Evolutionary conservation across 2,329 filamentous ascomycete species (phyloP), one percentile per base, ranked within the genome.

Genomic region (Ilyonectria destructans): DNA sequence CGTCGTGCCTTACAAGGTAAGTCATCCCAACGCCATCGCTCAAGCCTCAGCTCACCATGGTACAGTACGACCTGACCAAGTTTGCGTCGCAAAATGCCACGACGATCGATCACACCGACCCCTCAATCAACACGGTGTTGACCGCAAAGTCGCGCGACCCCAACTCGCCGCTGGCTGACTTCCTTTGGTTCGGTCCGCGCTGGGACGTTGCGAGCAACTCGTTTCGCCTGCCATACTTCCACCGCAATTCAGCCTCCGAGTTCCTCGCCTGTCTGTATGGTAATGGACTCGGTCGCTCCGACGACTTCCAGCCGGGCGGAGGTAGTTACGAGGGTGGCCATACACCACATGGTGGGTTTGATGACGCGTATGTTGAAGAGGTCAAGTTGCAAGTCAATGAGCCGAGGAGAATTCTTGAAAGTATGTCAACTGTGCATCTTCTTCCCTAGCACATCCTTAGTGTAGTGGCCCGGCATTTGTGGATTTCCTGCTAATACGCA

Each of bases 1-100:
- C 9, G 31, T 29, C 17, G 57, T 70, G 2, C 68, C 67, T 1
- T 70, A 70, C 52, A 70, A 70, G 66, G 68, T 54, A 1, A 46
- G 54, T 6, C 1, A 6, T 4, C 2, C 3, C 2, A 4, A 23
- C 15, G 2, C 7, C 3, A 12, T n/a, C 15, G 15, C 15, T 19
- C 15, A n/a, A n/a, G 17, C 5, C 17, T n/a, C 2, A 43, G 1
- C 15, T n/a, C 7, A 43, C 40, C 2, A 15, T 17, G 2, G 0
- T 19, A 4, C n/a, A 60, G 68, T 70, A 70, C 7, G 67, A 70
- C 8, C 35, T 70, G 8, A 69, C 67, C 19, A 69, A 70, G 29
- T 70, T 70, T 0, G 66, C 33, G 0, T 35, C 67, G 1, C 68
- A 70, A 31, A 70, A 66, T 12, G 29, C 61, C 1, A 66, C 67